Conservation (phyloP, 2,329 filamentous ascomycete genomes). For the Plenodomus biglobosus region DNA sequence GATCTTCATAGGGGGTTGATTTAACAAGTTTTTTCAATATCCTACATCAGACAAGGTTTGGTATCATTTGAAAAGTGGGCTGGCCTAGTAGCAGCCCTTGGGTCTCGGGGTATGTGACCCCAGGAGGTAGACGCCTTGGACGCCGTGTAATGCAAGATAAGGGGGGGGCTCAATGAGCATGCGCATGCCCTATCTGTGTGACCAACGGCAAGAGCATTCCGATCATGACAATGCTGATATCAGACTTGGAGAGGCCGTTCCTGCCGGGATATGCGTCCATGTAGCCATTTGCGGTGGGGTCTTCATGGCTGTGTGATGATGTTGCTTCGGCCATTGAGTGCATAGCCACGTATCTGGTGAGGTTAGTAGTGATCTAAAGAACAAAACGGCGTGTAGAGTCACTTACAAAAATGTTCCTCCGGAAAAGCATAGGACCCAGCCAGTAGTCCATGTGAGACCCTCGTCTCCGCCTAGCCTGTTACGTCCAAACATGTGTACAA, state of each 20-base stretch:
- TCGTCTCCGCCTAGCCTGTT: constrained; percentile 59
- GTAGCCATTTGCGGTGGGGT: constrained; percentile 51
- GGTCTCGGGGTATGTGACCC: not conserved
- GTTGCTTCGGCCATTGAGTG: constrained; percentile 90
- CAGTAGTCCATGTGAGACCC: constrained; percentile 80
- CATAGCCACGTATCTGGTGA: constrained; percentile 86
- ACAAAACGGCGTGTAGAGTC: not conserved
- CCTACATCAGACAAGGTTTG: constrained; percentile 3
- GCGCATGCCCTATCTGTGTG: constrained; percentile 70
- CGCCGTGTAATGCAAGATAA: constrained; percentile 12
- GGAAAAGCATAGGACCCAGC: constrained; percentile 90
- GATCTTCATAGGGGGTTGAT: too few species aligned
- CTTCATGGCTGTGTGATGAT: constrained; percentile 30
- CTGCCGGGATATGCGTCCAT: constrained; percentile 54
- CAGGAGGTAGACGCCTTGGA: constrained; percentile 2
- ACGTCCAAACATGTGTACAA: constrained; percentile 73
- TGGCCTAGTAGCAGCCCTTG: not conserved
- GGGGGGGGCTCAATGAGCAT: constrained; percentile 53
- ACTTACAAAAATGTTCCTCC: constrained; percentile 92
- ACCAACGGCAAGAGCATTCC: constrained; percentile 79
- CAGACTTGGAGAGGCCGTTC: constrained; percentile 53
- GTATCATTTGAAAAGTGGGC: constrained; percentile 11
- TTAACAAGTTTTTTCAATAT: not conserved
- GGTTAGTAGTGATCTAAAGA: constrained; percentile 5
- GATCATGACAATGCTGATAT: constrained; percentile 66